Conservation (phyloP, 495 filamentous ascomycete genomes). For the Venustampulla echinocandica region DNA sequence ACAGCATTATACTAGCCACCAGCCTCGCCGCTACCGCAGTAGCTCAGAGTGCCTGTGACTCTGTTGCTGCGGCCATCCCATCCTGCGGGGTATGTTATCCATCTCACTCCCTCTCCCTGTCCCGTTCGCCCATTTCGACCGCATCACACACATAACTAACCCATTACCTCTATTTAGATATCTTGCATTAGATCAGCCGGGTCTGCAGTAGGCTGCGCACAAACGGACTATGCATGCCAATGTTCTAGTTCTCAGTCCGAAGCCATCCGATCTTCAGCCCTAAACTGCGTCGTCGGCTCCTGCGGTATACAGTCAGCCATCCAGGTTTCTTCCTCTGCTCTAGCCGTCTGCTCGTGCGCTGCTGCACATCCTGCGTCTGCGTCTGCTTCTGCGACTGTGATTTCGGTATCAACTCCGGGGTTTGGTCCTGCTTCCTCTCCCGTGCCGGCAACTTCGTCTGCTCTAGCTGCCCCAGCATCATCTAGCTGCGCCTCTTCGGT, state of each 20-base stretch:
- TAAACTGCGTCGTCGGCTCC: not conserved
- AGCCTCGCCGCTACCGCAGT: constrained; percentile 1
- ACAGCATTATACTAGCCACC: too few species aligned
- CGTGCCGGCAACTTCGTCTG: not conserved
- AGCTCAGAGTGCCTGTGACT: constrained; percentile 5
- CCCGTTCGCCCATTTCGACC: too few species aligned
- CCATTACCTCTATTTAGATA: not conserved
- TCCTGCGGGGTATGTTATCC: constrained; percentile 8
- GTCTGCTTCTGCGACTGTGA: constrained; percentile 18
- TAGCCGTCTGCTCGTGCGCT: constrained; percentile 6
- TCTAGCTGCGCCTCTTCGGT: constrained; percentile 8
- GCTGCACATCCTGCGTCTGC: not conserved
- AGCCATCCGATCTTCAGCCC: not conserved
- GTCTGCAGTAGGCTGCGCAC: not conserved
- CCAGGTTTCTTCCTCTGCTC: not conserved
- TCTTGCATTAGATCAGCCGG: constrained; percentile 7
- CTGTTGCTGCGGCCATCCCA: constrained; percentile 6
- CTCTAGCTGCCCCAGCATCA: constrained; percentile 1
- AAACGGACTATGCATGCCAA: constrained; percentile 10
- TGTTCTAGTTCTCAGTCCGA: constrained; percentile 4
- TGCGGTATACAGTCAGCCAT: not conserved
- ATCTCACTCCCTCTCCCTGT: too few species aligned
- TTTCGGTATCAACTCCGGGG: constrained; percentile 7
- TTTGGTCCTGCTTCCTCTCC: constrained; percentile 3
- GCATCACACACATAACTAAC: too few species aligned